These are phyloP conservation scores for Wallacemonas sp. DNA, from an alignment of 208 protist genomes.

Conservation along the genomic window DNA sequence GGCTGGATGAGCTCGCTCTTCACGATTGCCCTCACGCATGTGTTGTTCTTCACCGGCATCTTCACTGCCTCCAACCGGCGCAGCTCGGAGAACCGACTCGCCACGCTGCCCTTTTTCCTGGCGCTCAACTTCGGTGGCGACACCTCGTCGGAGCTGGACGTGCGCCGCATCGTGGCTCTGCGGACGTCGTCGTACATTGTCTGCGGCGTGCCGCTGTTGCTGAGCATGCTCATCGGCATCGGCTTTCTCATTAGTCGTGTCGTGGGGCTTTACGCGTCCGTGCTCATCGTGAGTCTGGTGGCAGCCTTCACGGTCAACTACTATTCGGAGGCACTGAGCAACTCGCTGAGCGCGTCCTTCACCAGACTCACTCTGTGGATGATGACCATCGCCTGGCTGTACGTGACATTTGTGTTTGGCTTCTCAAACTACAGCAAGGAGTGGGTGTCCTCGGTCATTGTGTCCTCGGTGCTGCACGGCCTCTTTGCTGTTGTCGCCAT, in stretches of 20 bases:
- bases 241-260: constrained; percentile 70
- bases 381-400: constrained; percentile 59
- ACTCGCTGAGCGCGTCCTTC: constrained; percentile 40
- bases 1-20: constrained; percentile 58
- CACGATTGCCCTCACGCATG: constrained; percentile 43
- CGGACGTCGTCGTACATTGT: constrained; percentile 60
- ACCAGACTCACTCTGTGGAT: constrained; percentile 57
- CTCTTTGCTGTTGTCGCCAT: constrained; percentile 41
- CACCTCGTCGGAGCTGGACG: constrained; percentile 23
- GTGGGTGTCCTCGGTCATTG: constrained; percentile 44
- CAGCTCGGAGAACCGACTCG: constrained; percentile 24
- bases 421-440: constrained; percentile 36
- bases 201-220: constrained; percentile 45
- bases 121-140: constrained; percentile 37
- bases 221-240: constrained; percentile 67
- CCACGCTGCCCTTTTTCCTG: constrained; percentile 50
- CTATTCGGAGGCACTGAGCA: constrained; percentile 53
- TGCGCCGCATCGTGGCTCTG: constrained; percentile 21
- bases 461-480: constrained; percentile 36
- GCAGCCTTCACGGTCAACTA: constrained; percentile 60
- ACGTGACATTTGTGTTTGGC: constrained; percentile 55
- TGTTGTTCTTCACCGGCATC: constrained; percentile 63
- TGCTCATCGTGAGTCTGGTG: constrained; percentile 30
- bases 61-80: constrained; percentile 25
- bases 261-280: constrained; percentile 45